Evolutionary conservation across 768 basidiomycete species (phyloP), one percentile per base, ranked within the genome.

Genomic region (Cytidiella melzeri): DNA sequence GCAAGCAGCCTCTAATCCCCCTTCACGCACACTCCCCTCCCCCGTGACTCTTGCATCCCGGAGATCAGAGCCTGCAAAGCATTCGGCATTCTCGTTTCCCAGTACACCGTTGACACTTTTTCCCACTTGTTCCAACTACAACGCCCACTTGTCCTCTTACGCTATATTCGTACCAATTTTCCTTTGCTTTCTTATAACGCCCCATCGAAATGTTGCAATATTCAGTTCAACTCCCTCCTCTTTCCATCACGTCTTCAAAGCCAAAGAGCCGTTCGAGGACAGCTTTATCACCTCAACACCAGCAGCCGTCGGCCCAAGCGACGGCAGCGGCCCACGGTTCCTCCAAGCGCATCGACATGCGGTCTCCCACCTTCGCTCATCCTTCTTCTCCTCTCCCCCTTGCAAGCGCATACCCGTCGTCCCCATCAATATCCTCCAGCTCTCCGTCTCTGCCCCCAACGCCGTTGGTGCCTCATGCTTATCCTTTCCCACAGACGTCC

Each of bases 401-500:
- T 52, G 40, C 62, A 50, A 47, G 60, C 41, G 55, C 61, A 63
- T 66, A 58, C 55, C 57, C 72, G 55, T 60, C 70, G 45, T 49
- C 71, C 58, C 60, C 72, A 62, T 50, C 58, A 62, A 42, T 65
- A 58, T 43, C 56, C 59, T 63, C 64, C 55, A 57, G 60, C 59
- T 73, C 61, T 52, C 68, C 55, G n/a, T 62, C 55, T 47, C 57
- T 42, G 37, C 54, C 56, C 36, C 51, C 59, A 36, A 59, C 59
- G 48, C 59, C 51, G 45, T 42, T 49, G 54, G 43, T 61, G 57
- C 30, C 60, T 58, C 37, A 52, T 70, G 59, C 60, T 70, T 64
- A 48, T 57, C 64, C 45, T 64, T 61, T 43, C 57, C 60, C 63
- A 62, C 56, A 57, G 60, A 58, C 61, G 52, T 68, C 55, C 15